phyloP scores from a whole-genome alignment of 495 filamentous ascomycete genomes.

The Schizothecium vesticola region DNA sequence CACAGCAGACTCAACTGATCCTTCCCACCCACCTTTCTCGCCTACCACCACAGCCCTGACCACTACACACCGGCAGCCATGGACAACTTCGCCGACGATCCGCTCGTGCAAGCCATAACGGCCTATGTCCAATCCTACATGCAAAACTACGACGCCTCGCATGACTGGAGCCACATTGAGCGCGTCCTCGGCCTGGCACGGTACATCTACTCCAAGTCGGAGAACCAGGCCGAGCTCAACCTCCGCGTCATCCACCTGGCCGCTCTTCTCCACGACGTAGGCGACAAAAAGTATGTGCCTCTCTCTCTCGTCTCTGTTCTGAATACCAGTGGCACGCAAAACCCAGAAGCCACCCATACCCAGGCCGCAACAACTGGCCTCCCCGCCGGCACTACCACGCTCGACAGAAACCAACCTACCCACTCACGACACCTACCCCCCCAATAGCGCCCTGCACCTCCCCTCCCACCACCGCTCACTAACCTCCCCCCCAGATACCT shows the following conservation, averaged over 20 bases:
- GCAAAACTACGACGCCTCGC: constrained; percentile 75
- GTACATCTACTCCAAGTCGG: constrained; percentile 48
- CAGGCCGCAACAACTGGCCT: not conserved
- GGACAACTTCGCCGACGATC: constrained; percentile 29
- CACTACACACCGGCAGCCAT: constrained; percentile 7
- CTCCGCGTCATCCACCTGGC: constrained; percentile 58
- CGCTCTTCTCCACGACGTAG: constrained; percentile 81
- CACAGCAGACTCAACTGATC: not conserved
- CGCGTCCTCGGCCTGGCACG: constrained; percentile 72
- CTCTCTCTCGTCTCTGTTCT: not conserved
- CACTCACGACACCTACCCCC: not conserved
- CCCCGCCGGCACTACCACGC: not conserved
- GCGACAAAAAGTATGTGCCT: constrained; percentile 59
- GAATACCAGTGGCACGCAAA: not conserved
- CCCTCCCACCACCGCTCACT: not conserved
- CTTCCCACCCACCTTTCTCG: not conserved
- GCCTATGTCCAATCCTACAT: constrained; percentile 66
- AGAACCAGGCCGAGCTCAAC: constrained; percentile 41
- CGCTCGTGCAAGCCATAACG: constrained; percentile 46
- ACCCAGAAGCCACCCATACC: not conserved
- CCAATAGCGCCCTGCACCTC: not conserved
- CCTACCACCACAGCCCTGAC: not conserved
- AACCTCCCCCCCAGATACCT: constrained; percentile 44
- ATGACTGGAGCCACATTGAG: constrained; percentile 77
- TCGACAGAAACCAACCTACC: no score